Evolutionary conservation across 192 early-diverging fungal species (phyloP).

Genomic region (Umbelopsis ramanniana): DNA sequence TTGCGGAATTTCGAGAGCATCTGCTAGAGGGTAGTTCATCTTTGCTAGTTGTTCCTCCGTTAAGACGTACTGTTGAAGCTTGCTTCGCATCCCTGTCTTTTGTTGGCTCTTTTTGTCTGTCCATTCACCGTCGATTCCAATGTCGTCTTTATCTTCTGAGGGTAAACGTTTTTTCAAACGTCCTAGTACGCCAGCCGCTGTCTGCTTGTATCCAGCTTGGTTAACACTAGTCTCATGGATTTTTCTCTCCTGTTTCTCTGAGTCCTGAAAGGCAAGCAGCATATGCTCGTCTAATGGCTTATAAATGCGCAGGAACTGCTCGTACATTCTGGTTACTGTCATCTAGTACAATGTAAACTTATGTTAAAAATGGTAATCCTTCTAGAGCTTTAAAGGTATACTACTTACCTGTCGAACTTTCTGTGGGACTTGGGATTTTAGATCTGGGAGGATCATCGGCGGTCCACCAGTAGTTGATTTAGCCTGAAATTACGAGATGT

Average conservation of each 20-base stretch:
- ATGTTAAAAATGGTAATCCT: not conserved
- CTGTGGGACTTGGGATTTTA: constrained; percentile 43
- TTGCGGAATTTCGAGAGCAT: constrained; percentile 7
- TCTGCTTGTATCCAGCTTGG: constrained; percentile 49
- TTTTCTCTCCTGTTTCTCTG: constrained; percentile 51
- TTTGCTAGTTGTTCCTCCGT: constrained; percentile 32
- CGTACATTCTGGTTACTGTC: constrained; percentile 47
- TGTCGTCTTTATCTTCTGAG: constrained; percentile 48
- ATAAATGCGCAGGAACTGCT: constrained; percentile 67
- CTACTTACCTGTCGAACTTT: constrained; percentile 45
- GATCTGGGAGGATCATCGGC: constrained; percentile 46
- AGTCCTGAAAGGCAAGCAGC: constrained; percentile 54
- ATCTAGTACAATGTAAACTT: not conserved
- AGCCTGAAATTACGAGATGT: not conserved
- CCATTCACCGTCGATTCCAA: constrained; percentile 70
- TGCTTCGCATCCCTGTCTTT: not conserved
- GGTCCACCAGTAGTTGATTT: constrained; percentile 35
- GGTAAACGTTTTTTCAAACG: constrained; percentile 60
- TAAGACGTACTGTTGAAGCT: constrained; percentile 29
- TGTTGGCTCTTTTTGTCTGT: constrained; percentile 14
- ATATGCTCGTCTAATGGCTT: constrained; percentile 33
- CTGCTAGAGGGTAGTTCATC: constrained; percentile 49
- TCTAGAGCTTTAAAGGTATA: not conserved
- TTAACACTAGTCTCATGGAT: constrained; percentile 44
- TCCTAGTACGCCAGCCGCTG: constrained; percentile 49